A percentile compares a stretch with the other conserved stretches of the same genome.
Evolutionary conservation across 176 grass and related monocot genomes (phyloP).

Genomic region (Puya raimondii): DNA sequence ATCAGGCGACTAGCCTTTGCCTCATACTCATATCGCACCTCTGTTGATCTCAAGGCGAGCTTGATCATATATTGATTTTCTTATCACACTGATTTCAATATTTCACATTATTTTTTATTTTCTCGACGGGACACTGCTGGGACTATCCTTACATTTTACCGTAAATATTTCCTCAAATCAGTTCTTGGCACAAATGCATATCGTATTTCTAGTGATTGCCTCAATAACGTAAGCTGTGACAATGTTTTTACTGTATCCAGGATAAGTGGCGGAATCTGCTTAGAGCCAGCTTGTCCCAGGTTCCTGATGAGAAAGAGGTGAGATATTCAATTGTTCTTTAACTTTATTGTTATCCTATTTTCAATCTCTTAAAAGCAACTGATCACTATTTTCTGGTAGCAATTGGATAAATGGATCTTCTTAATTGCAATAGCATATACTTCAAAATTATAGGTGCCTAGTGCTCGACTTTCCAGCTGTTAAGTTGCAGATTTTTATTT

Average conservation of each 20-base stretch:
- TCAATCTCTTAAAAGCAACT: background rate
- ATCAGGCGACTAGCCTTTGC: slow-evolving; percentile 73
- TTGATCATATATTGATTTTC: slow-evolving; percentile 8
- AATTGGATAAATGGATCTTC: background rate
- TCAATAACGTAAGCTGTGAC: background rate
- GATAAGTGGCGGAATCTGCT: slow-evolving; percentile 99
- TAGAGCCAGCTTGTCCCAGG: slow-evolving; percentile 67
- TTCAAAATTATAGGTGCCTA: background rate
- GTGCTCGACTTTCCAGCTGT: background rate
- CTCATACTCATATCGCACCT: slow-evolving; percentile 91
- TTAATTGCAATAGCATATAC: background rate
- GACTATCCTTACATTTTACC: too few relatives aligned
- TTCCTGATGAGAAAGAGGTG: slow-evolving; percentile 49
- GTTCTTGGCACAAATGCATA: too few relatives aligned
- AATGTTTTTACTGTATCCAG: slow-evolving; percentile 28
- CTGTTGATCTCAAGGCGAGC: slow-evolving; percentile 92
- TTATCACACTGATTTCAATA: background rate
- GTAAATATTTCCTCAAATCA: too few relatives aligned
- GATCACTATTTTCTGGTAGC: background rate
- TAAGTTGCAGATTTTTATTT: background rate
- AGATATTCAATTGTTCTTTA: background rate
- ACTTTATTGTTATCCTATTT: background rate
- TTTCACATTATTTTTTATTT: too few relatives aligned
- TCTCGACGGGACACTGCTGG: too few relatives aligned
- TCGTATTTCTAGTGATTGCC: too few relatives aligned